phyloP scores from a whole-genome alignment of 1,284 basidiomycete species.

The Fomitopsis pinicola region DNA sequence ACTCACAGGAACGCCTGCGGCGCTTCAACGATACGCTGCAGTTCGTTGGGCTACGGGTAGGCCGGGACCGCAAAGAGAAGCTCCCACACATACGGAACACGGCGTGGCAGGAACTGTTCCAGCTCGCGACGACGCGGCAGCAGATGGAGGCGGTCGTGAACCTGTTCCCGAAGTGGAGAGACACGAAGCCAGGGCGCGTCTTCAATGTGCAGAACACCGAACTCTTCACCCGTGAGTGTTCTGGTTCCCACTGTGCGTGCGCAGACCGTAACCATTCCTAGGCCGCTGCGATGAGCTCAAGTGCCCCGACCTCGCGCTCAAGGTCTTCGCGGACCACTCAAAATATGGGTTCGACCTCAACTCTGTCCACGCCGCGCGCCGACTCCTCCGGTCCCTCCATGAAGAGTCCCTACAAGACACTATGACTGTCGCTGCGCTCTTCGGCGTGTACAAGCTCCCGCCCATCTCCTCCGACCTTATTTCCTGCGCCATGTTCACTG shows the following conservation, averaged over 20 bases:
- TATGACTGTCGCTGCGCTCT: constrained; percentile 46
- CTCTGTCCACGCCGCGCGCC: constrained; percentile 44
- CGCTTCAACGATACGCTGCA: constrained; percentile 24
- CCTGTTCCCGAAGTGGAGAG: constrained; percentile 44
- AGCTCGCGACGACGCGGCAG: constrained; percentile 41
- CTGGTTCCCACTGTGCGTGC: not conserved
- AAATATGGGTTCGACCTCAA: constrained; percentile 57
- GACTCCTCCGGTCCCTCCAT: constrained; percentile 42
- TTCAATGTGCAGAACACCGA: constrained; percentile 36
- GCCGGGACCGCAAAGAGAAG: constrained; percentile 11
- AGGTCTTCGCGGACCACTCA: constrained; percentile 55
- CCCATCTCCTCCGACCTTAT: constrained; percentile 50
- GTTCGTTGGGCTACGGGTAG: constrained; percentile 24
- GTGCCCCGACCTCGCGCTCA: constrained; percentile 51
- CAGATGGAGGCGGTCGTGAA: constrained; percentile 42
- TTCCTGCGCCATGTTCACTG: constrained; percentile 51
- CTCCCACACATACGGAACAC: constrained; percentile 25
- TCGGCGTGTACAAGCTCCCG: constrained; percentile 46
- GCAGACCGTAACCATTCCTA: constrained; percentile 19
- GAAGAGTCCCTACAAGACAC: constrained; percentile 40
- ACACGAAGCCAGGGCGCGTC: constrained; percentile 29
- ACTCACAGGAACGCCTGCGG: constrained; percentile 15
- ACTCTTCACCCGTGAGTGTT: constrained; percentile 46
- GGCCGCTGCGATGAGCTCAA: constrained; percentile 56
- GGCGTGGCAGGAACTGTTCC: constrained; percentile 45